phyloP scores from a whole-genome alignment of 306 rosid genomes.

The Benincasa hispida region DNA sequence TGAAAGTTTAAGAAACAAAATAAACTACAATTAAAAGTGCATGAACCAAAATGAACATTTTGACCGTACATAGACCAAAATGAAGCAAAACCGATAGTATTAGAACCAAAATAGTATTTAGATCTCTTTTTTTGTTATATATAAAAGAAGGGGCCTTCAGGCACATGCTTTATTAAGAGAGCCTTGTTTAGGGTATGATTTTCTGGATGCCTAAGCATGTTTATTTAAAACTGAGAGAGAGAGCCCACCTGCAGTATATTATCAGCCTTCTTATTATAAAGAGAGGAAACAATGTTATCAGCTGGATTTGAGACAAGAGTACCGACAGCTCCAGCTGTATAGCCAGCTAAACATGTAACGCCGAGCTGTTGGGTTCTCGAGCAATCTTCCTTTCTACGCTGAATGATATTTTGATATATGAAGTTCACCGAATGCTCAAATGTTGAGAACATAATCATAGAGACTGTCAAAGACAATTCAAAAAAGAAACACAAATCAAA shows the following conservation, averaged over 20 bases:
- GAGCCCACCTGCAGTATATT: constrained; percentile 44
- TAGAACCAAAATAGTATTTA: too few relatives aligned
- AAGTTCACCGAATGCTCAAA: constrained; percentile 65
- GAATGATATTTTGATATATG: constrained; percentile 32
- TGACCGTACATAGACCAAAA: too few relatives aligned
- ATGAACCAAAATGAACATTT: too few relatives aligned
- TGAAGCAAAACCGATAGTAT: too few relatives aligned
- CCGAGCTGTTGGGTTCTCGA: constrained; percentile 58
- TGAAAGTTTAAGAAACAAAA: too few relatives aligned
- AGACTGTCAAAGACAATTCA: constrained; percentile 25
- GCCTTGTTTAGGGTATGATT: not conserved
- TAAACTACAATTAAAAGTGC: too few relatives aligned
- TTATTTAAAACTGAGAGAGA: not conserved
- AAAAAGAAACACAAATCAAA: not conserved
- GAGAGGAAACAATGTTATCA: constrained; percentile 47
- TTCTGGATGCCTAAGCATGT: not conserved
- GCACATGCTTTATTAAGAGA: not conserved
- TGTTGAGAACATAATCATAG: constrained; percentile 55
- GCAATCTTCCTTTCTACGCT: constrained; percentile 45
- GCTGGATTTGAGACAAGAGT: constrained; percentile 61
- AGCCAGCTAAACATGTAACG: constrained; percentile 55
- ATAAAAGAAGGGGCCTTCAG: too few relatives aligned
- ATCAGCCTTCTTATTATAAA: constrained; percentile 53
- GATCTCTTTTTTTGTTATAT: too few relatives aligned
- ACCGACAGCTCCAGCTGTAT: constrained; percentile 50